Percentiles rank a stretch among this genome's conserved stretches.
These are phyloP conservation scores for Medicago arabica DNA, from an alignment of 306 rosid genomes.

Conservation along the genomic window DNA sequence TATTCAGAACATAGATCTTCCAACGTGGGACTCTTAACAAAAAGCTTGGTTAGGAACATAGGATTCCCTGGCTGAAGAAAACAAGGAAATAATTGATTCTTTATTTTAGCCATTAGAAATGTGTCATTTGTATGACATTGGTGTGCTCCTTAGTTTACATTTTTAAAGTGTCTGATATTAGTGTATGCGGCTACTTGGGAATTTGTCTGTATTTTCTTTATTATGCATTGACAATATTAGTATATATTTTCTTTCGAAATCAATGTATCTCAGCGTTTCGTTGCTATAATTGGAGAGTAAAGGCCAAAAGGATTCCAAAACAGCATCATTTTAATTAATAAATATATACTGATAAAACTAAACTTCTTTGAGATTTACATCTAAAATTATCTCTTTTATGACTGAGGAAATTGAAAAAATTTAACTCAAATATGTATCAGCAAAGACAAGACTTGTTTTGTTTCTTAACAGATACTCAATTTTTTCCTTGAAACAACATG, in stretches of 20 bases:
- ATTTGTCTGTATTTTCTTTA: not conserved
- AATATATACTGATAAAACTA: not conserved
- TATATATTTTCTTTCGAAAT: too few species aligned
- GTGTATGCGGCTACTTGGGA: constrained; percentile 4
- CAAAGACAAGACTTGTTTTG: not conserved
- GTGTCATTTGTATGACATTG: not conserved
- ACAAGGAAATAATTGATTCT: constrained; percentile 1
- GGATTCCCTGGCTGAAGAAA: not conserved
- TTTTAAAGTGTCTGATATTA: not conserved
- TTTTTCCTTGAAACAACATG: constrained; percentile 2
- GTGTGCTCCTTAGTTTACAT: not conserved
- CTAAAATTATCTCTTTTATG: not conserved
- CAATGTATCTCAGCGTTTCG: not conserved
- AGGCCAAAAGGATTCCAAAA: not conserved
- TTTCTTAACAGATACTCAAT: not conserved
- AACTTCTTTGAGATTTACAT: not conserved
- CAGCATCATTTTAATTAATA: not conserved
- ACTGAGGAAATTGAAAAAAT: not conserved
- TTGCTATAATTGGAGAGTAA: not conserved
- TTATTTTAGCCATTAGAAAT: not conserved
- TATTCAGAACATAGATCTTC: too few species aligned
- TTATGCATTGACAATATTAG: not conserved
- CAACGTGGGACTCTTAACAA: too few species aligned
- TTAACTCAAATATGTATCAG: not conserved
- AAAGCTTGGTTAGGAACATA: constrained; percentile 1